Percentiles rank a stretch among this genome's conserved stretches.
Conservation (phyloP, 1,284 basidiomycete species). For the Boletus smithii region DNA sequence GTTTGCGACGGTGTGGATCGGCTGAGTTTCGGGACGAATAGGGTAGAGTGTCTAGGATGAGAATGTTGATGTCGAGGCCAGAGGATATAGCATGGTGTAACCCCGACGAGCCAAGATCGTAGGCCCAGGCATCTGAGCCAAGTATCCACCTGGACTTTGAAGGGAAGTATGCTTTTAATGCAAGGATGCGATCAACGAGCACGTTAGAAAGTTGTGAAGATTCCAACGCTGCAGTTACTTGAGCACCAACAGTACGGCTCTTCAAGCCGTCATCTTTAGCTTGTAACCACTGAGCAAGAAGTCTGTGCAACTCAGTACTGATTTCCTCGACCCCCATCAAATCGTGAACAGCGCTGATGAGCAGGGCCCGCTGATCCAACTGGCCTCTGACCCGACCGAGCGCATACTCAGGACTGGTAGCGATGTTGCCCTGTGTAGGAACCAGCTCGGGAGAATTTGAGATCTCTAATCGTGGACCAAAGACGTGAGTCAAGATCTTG, state of each 20-base stretch:
- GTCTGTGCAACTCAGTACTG: constrained; percentile 60
- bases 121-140: constrained; percentile 96
- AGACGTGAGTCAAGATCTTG: constrained; percentile 82
- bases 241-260: constrained; percentile 57
- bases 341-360: constrained; percentile 61
- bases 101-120: constrained; percentile 95
- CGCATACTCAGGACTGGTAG: constrained; percentile 91
- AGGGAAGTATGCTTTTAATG: constrained; percentile 60
- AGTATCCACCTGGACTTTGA: constrained; percentile 89
- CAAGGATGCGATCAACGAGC: constrained; percentile 54
- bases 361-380: constrained; percentile 65
- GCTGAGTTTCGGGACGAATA: constrained; percentile 73
- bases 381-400: constrained; percentile 87
- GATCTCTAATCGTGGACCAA: constrained; percentile 80
- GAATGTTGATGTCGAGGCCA: constrained; percentile 89
- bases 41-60: constrained; percentile 91
- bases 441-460: constrained; percentile 81
- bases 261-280: constrained; percentile 59
- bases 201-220: constrained; percentile 41
- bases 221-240: constrained; percentile 58
- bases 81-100: constrained; percentile 93
- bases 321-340: constrained; percentile 51
- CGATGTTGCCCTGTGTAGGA: constrained; percentile 61
- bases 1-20: constrained; percentile 78
- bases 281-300: constrained; percentile 75